Base-by-base conservation (phyloP, 345 rosid species). In the Hevea brasiliensis region DNA sequence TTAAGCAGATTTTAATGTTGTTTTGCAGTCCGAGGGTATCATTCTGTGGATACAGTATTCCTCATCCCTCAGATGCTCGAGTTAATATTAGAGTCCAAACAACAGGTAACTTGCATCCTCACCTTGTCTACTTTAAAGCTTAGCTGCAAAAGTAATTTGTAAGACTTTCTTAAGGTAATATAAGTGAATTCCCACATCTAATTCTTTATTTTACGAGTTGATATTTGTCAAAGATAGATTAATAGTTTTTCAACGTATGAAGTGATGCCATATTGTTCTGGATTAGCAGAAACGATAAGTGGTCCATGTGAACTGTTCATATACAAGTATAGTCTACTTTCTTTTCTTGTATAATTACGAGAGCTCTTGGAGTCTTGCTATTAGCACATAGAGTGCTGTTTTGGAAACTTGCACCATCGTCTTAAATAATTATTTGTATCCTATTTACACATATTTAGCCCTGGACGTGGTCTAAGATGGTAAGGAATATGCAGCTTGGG, bases 61-160 rank as follows among this genome's bases (percentile, higher is more conserved):
- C 94, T 68, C 98, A 92, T 87, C 98, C 98, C 71, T 92, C 98
- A 42, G 88, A 87, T 77, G 96, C 93, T 61, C 79, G 79, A 40
- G 94, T 95, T 70, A 89, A 85, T 70, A 76, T 92, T 66, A 87
- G 89, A 67, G 94, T 95, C 45, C 98, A 95, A 79, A 95, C 99
- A 11, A 89, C 99, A 78, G 99, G 99, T 95, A 84, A 72, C 63
- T 44, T 56, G 44, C 21, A 7, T 11, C 18, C 2, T 35, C 18
- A n/a, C 23, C 74, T 6, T 27, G 2, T 40, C 50, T 17, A 29
- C 51, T 37, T 40, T 9, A 41, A 63, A 63, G 67, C 18, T 63
- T 65, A 65, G 55, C 35, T 18, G 45, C 1, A 24, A 27, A 21
- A 15, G 15, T 20, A 26, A 27, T 26, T 26, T 45, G 37, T 24